Evolutionary conservation across 1,284 basidiomycete genomes (phyloP), one percentile per base, ranked within the genome.

Genomic region (Stygiomarasmius scandens): DNA sequence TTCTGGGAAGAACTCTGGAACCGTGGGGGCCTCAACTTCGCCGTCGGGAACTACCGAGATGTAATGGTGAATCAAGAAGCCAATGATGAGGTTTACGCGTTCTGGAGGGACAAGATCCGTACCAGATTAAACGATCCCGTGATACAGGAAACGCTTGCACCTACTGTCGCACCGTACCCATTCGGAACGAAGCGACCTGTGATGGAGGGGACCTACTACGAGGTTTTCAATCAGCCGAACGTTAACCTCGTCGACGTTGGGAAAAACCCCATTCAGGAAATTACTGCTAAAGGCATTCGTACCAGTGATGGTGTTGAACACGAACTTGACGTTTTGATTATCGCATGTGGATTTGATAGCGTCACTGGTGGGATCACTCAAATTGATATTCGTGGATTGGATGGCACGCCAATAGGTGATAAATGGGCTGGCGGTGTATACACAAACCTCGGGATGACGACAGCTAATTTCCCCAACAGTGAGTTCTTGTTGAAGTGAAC

Each of bases 291-390:
- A 11, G 66, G 64, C 0, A 57, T 69, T 32, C 58, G 45, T 47
- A 67, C 61, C 2, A 32, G 43, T n/a, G 63, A 67, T 49, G 65
- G 64, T 3, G 50, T 57, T 8, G 58, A 61, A 24, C 67, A 67
- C 24, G 62, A 66, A 46, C 38, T 67, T 2, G 66, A 69, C 56
- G 56, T 63, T 1, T 56, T 68, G 4, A 60, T 61, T 0, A 49
- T 67, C 3, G 67, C 67, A 16, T 66, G 65, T 1, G 67, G 67
- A 12, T 69, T 67, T 47, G 67, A 69, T 47, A 63, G 62, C 9
- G 46, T 68, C 10, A 65, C 67, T 1, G 67, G 67, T 0, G 58
- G 63, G 20, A 65, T 67, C 12, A 44, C 65, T 2, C 64, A 66
- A 29, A 69, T 68, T 24, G 61, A 66, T 47, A 66, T 69, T 41